Evolutionary conservation across 345 rosid species (phyloP).

Genomic region (Brassica nigra): DNA sequence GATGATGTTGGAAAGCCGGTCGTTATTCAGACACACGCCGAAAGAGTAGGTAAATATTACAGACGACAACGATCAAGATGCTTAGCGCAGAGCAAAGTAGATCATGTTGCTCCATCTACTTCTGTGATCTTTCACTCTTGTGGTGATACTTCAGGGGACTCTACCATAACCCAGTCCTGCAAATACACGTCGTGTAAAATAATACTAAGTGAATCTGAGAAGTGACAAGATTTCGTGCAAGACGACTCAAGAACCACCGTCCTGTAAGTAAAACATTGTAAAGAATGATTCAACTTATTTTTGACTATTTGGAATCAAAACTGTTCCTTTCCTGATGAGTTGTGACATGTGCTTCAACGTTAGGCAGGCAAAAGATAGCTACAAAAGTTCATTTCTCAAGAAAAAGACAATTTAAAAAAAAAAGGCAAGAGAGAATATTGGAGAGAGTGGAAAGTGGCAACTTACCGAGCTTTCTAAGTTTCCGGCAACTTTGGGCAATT

Average conservation of each 20-base stretch:
- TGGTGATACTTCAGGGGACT: background rate
- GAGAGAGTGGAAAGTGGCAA: conserved; percentile 14
- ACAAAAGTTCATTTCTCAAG: background rate
- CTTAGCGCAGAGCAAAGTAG: conserved; percentile 2
- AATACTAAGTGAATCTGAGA: conserved; percentile 29
- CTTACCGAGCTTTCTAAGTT: conserved; percentile 10
- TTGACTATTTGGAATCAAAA: background rate
- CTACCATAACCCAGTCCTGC: conserved; percentile 21
- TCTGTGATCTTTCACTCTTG: conserved; percentile 4
- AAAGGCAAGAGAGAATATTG: background rate
- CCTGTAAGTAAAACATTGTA: conserved; percentile 5
- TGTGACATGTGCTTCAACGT: conserved; percentile 13
- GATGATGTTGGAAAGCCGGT: conserved; percentile 19
- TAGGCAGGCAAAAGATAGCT: background rate
- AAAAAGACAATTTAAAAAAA: background rate
- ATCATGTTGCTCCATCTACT: conserved; percentile 22
- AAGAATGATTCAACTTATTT: conserved; percentile 21
- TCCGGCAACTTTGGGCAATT: conserved; percentile 18
- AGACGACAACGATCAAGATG: background rate
- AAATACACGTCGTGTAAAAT: conserved; percentile 26
- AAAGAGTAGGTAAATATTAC: background rate
- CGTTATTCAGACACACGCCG: conserved; percentile 4
- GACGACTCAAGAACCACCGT: conserved; percentile 2
- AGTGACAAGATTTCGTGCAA: conserved; percentile 14
- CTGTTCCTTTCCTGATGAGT: background rate